Evolutionary conservation across 371 early-diverging fungal genomes (phyloP).

Genomic region (Mortierella sp.): DNA sequence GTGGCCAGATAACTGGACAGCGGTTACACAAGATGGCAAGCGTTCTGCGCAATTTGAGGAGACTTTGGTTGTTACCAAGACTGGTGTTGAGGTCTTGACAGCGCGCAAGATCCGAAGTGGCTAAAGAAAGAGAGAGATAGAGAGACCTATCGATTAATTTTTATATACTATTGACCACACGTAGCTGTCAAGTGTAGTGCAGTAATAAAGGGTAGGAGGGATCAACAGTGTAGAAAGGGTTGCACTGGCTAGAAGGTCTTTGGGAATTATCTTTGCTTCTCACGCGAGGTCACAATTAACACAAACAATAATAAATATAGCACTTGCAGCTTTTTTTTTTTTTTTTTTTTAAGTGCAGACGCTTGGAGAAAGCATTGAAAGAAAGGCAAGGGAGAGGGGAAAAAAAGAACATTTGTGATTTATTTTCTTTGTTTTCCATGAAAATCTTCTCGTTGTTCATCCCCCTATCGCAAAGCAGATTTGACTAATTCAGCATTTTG

Average conservation of each 20-base stretch:
- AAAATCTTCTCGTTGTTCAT: no score
- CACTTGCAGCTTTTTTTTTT: not conserved
- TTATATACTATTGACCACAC: no score
- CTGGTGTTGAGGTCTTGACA: constrained; percentile 93
- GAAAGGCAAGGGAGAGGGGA: not conserved
- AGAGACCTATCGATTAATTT: no score
- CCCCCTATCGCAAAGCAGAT: no score
- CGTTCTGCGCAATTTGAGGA: constrained; percentile 99
- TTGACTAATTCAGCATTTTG: not conserved
- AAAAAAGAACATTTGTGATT: not conserved
- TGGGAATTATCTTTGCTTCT: not conserved
- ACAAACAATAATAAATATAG: not conserved
- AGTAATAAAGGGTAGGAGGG: no score
- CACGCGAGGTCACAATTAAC: constrained; percentile 16
- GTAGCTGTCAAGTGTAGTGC: no score
- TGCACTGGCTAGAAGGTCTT: not conserved
- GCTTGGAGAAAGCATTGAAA: constrained; percentile 1
- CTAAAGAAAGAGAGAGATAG: not conserved
- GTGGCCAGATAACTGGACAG: constrained; percentile 95
- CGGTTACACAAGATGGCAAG: constrained; percentile 93
- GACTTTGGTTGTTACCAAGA: constrained; percentile 93
- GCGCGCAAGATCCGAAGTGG: constrained; percentile 2
- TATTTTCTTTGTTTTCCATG: not conserved
- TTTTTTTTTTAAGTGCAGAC: not conserved
- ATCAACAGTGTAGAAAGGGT: not conserved